Percentiles rank a stretch among this genome's conserved stretches.
These are phyloP conservation scores for Xylaria sp. DNA, from an alignment of 2,329 filamentous ascomycete genomes.

Conservation along the genomic window DNA sequence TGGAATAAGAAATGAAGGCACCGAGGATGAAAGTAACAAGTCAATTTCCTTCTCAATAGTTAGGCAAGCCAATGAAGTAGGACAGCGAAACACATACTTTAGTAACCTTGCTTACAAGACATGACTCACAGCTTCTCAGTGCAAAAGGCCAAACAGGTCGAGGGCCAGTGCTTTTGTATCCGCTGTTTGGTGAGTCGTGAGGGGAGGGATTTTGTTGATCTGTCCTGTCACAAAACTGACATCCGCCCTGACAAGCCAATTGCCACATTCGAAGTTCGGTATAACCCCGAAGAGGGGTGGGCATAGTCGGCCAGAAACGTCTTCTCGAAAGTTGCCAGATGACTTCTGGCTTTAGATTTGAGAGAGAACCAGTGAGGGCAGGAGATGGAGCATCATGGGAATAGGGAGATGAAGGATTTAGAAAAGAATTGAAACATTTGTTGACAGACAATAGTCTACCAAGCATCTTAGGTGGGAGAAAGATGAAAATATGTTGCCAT, in stretches of 20 bases:
- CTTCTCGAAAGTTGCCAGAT: conserved; percentile 79
- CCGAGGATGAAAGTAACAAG: conserved; percentile 70
- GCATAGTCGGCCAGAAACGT: conserved; percentile 73
- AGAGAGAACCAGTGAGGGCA: conserved; percentile 52
- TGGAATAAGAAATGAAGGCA: conserved; percentile 70
- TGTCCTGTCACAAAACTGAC: conserved; percentile 73
- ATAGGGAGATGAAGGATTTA: conserved; percentile 60
- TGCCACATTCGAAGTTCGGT: conserved; percentile 83
- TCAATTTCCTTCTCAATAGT: conserved; percentile 72
- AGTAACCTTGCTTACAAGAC: conserved; percentile 68
- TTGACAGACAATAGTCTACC: conserved; percentile 75
- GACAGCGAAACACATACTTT: conserved; percentile 66
- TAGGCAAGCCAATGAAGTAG: conserved; percentile 34
- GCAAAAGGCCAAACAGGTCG: conserved; percentile 78
- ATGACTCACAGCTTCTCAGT: conserved; percentile 72
- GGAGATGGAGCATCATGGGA: conserved; percentile 45
- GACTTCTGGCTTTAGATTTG: conserved; percentile 65
- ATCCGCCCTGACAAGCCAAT: conserved; percentile 70
- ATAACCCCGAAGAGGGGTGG: conserved; percentile 71
- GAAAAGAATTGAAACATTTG: conserved; percentile 71
- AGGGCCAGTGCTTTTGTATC: conserved; percentile 71
- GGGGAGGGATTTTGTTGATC: conserved; percentile 45
- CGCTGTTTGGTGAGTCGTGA: conserved; percentile 64
- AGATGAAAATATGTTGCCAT: conserved; percentile 77
- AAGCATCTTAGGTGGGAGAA: conserved; percentile 71